A percentile compares a stretch with the other conserved stretches of the same genome.
phyloP scores from a whole-genome alignment of 139 green algal species.

The Choricystis sp. region DNA sequence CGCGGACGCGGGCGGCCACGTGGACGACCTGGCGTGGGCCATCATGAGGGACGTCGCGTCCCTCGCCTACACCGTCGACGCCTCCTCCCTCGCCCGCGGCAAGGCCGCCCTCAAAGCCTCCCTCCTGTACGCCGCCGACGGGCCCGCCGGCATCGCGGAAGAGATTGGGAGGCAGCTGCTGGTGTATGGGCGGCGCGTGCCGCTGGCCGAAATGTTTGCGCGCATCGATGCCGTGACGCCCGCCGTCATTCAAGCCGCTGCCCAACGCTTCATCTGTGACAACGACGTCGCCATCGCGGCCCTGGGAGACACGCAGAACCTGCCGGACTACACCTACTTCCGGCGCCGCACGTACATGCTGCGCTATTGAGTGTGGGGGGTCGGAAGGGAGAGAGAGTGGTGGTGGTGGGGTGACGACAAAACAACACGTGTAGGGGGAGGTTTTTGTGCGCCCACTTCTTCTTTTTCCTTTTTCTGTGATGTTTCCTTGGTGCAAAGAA shows the following conservation, averaged over 20 bases:
- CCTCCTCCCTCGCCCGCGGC: conserved; percentile 74
- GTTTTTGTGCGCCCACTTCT: background rate
- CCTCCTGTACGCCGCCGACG: conserved; percentile 46
- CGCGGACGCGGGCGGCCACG: conserved; percentile 25
- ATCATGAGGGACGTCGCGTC: conserved; percentile 57
- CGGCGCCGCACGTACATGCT: conserved; percentile 84
- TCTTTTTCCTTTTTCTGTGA: no score
- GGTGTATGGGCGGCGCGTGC: conserved; percentile 83
- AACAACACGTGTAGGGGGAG: background rate
- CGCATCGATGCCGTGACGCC: conserved; percentile 88
- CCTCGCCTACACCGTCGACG: conserved; percentile 72
- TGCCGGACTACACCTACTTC: conserved; percentile 96
- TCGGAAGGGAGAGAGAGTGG: background rate
- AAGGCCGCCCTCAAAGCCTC: conserved; percentile 87
- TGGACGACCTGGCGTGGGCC: conserved; percentile 45
- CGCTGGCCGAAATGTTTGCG: conserved; percentile 89
- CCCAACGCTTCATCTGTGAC: conserved; percentile 82
- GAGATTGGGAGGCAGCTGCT: conserved; percentile 90
- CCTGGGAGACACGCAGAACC: conserved; percentile 69
- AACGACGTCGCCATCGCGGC: conserved; percentile 74
- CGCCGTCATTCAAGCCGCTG: conserved; percentile 64
- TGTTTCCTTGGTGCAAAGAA: background rate
- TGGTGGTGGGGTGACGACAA: background rate
- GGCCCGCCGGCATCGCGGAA: conserved; percentile 59
- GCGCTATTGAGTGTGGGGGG: conserved; percentile 49